Base-by-base conservation (phyloP, 208 protist species). In the Trypanosoma brucei region DNA sequence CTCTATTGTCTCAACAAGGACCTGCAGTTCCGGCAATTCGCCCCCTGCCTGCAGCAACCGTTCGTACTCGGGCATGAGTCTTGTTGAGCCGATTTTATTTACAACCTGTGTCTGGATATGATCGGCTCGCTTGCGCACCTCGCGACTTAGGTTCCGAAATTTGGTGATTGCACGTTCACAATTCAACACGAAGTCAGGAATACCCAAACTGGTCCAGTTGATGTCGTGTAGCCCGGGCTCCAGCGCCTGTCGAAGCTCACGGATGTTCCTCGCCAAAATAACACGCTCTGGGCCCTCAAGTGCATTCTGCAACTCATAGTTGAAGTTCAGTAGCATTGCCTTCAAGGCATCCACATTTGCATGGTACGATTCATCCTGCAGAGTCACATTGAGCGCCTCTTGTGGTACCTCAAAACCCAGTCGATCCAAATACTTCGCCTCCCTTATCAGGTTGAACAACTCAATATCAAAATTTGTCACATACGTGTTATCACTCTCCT, bases 161-260 rank as follows among this genome's bases (percentile, higher is more conserved):
- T 97, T 94, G 39, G 84, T 95, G 79, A 99, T 98, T 53, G 88
- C 95, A 46, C 86, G 72, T 38, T 95, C 92, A 68, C 93, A 97
- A 51, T 72, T 84, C 50, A 70, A 67, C 46, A 99, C 89, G 78
- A 98, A 99, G 66, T 98, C 97, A 11, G 86, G 77, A 59, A 99
- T 98, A 59, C 96, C 97, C 6, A 99, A 86, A 52, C 97, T 98
- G 39, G 97, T 98, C 98, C 98, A 99, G 87, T 99, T 99, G 63
- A 98, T 93, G 66, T 97, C 87, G 39, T 79, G 70, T 62, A 97
- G 88, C 34, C 97, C 97, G n/a, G 96, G 94, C 60, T 95, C 76
- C 8, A 99, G 72, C 11, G 90, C 78, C 50, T 68, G 57, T 68
- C 93, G 93, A 50, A 99, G 80, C 66, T 98, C 83, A 0, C 64